phyloP scores from a whole-genome alignment of 495 filamentous ascomycete genomes.

The Pyronema domesticum region DNA sequence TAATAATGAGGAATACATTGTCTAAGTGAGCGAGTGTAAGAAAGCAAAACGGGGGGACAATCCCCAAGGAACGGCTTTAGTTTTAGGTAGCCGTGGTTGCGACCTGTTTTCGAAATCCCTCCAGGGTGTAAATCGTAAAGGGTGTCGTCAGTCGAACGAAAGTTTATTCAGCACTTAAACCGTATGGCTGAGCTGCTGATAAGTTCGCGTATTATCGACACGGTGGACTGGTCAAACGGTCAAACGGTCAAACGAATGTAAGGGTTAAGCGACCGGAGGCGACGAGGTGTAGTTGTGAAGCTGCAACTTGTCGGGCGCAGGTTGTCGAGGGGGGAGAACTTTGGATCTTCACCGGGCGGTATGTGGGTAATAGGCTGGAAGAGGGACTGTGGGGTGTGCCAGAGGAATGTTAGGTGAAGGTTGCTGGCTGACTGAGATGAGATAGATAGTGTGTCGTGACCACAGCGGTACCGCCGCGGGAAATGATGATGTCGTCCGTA shows the following conservation, averaged over 20 bases:
- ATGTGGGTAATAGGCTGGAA: too few species aligned
- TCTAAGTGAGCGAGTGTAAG: not conserved
- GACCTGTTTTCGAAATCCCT: not conserved
- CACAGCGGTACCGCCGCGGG: not conserved
- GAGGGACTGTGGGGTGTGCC: not conserved
- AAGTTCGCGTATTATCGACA: too few species aligned
- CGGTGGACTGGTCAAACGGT: too few species aligned
- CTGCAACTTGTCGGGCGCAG: too few species aligned
- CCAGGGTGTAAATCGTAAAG: not conserved
- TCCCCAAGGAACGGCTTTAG: not conserved
- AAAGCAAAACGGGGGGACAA: not conserved
- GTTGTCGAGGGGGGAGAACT: too few species aligned
- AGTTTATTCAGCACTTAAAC: too few species aligned
- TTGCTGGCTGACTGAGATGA: not conserved
- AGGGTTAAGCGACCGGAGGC: too few species aligned
- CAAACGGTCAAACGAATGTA: too few species aligned
- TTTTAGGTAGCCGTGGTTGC: not conserved
- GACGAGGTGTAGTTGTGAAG: too few species aligned
- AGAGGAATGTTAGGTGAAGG: not conserved
- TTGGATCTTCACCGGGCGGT: too few species aligned
- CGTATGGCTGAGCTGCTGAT: too few species aligned
- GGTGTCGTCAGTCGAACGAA: too few species aligned
- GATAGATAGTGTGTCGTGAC: not conserved
- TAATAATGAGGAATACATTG: constrained; percentile 3
- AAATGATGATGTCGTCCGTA: not conserved